Conservation (phyloP, 2,329 filamentous ascomycete genomes). For the Aspergillus candidus region DNA sequence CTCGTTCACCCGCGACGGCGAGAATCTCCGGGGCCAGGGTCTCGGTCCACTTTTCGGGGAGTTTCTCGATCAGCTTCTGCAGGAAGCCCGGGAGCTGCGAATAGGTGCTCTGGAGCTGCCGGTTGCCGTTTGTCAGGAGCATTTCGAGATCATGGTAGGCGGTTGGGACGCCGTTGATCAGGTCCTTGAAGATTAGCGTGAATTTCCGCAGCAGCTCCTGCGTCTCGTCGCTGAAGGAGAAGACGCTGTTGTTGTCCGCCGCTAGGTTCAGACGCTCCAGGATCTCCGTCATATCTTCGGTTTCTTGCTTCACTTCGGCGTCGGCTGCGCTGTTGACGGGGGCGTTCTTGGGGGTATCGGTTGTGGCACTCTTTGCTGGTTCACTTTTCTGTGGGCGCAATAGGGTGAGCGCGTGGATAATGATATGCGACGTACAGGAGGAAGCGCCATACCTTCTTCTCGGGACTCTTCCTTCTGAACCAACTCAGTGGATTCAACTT, state of each 20-base stretch:
- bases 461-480: conserved; percentile 33
- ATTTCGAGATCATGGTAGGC: conserved; percentile 84
- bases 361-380: conserved; percentile 4
- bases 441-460: conserved; percentile 26
- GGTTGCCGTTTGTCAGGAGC: conserved; percentile 57
- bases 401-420: too few species aligned
- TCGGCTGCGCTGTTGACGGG: conserved; percentile 12
- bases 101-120: conserved; percentile 59
- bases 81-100: conserved; percentile 67
- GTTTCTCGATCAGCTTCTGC: conserved; percentile 76
- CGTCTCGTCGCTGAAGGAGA: conserved; percentile 77
- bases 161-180: conserved; percentile 86
- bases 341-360: conserved; percentile 4
- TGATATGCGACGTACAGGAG: too few species aligned
- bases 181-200: conserved; percentile 83
- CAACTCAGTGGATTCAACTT: conserved; percentile 36
- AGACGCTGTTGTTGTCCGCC: conserved; percentile 76
- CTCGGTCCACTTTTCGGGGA: conserved; percentile 74
- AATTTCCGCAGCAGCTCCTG: conserved; percentile 76
- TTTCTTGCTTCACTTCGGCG: conserved; percentile 51
- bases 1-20: conserved; percentile 68
- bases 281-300: conserved; percentile 68
- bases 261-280: conserved; percentile 80
- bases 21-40: conserved; percentile 74
- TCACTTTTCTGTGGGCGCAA: not conserved